These are phyloP conservation scores for Eucalyptus sp. DNA, from an alignment of 345 rosid genomes.

Conservation along the genomic window DNA sequence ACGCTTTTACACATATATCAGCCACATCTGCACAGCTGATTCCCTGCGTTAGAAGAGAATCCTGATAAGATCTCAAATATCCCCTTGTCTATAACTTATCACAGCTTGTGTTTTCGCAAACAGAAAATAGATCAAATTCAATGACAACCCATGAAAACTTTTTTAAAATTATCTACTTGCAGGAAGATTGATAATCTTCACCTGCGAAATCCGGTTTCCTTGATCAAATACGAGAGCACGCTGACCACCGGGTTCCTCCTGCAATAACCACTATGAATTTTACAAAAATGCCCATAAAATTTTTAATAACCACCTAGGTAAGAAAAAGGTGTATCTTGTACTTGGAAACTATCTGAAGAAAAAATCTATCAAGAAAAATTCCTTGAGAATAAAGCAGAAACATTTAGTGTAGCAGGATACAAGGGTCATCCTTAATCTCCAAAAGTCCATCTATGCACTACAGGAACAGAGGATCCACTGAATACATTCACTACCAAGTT, in stretches of 20 bases:
- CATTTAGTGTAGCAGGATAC: neutral
- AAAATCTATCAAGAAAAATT: neutral
- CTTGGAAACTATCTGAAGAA: neutral
- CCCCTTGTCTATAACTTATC: neutral
- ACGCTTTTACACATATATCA: slow-evolving; percentile 83
- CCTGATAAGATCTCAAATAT: neutral
- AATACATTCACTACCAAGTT: neutral
- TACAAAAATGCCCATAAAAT: neutral
- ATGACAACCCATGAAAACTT: neutral
- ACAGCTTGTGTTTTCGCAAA: neutral
- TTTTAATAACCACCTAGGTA: neutral
- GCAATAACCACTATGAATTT: neutral
- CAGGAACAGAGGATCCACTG: neutral
- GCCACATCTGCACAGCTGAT: slow-evolving; percentile 94
- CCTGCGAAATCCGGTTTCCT: slow-evolving; percentile 94
- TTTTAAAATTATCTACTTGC: neutral
- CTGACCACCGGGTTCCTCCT: slow-evolving; percentile 99
- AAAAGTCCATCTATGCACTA: neutral
- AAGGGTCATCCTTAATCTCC: neutral
- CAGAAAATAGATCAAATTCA: neutral
- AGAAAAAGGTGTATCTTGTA: neutral
- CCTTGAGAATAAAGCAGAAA: neutral
- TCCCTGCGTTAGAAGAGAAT: slow-evolving; percentile 29
- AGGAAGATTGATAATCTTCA: neutral
- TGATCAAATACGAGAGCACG: slow-evolving; percentile 93